A percentile compares a stretch with the other conserved stretches of the same genome.
Conservation (phyloP, 257 asterid species). For the Linaria vulgaris region DNA sequence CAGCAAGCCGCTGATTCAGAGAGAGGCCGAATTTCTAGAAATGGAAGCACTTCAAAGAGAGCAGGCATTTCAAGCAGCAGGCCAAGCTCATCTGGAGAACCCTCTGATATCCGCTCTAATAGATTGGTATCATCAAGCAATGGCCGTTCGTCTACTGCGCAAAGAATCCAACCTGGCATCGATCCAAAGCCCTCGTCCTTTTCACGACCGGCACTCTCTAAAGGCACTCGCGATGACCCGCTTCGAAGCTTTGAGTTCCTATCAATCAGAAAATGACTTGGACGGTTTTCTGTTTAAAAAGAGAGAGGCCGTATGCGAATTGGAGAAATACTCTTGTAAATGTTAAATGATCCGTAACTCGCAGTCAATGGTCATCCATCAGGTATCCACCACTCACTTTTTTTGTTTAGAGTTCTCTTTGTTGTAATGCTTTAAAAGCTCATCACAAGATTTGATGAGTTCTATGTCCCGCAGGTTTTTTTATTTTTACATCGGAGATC, state of each 20-base stretch:
- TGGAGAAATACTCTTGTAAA: constrained; percentile 10
- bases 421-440: constrained; percentile 20
- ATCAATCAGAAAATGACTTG: constrained; percentile 25
- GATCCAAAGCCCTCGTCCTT: constrained; percentile 58
- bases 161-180: constrained; percentile 54
- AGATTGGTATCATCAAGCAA: constrained; percentile 42
- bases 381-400: constrained; percentile 2
- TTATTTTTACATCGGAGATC: background rate
- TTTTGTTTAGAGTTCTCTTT: constrained; percentile 19
- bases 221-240: constrained; percentile 61
- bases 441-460: constrained; percentile 19
- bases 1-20: constrained; percentile 61
- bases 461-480: constrained; percentile 5
- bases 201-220: constrained; percentile 47
- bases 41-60: constrained; percentile 72
- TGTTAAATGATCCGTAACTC: background rate
- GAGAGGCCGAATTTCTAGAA: constrained; percentile 58
- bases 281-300: background rate
- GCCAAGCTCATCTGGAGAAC: constrained; percentile 62
- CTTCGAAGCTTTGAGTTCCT: constrained; percentile 91
- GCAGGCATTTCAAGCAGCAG: constrained; percentile 53
- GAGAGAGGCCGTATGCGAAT: background rate
- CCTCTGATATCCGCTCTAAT: constrained; percentile 38
- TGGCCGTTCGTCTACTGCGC: constrained; percentile 57
- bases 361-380: background rate